A percentile compares a stretch with the other conserved stretches of the same genome.
Evolutionary conservation across 345 rosid species (phyloP).

Genomic region (Eucalyptus tenuipes): DNA sequence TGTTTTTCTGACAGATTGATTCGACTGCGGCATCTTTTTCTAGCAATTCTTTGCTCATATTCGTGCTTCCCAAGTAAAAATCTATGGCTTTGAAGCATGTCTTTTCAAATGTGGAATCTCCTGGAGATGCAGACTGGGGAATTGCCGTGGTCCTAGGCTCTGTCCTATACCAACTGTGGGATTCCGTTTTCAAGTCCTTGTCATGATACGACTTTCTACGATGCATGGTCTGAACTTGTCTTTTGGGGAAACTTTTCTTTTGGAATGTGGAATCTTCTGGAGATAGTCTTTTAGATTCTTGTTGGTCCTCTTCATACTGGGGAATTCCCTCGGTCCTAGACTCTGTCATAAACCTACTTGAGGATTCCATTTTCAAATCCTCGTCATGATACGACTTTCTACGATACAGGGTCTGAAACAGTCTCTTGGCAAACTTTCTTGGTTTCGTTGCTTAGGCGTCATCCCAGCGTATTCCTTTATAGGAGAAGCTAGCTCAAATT

Average conservation of each 20-base stretch:
- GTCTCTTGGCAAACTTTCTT: not conserved
- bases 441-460: not conserved
- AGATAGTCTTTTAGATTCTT: not conserved
- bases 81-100: not conserved
- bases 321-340: not conserved
- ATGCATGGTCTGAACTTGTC: not conserved
- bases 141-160: not conserved
- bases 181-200: not conserved
- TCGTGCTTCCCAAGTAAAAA: not conserved
- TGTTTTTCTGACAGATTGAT: not conserved
- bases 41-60: not conserved
- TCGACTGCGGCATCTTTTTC: not conserved
- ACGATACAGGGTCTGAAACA: not conserved
- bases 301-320: not conserved
- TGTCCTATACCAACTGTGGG: not conserved
- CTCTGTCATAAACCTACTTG: not conserved
- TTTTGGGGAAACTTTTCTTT: not conserved
- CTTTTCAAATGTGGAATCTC: not conserved
- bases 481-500: not conserved
- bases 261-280: not conserved
- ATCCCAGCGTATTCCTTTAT: not conserved
- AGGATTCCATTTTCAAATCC: not conserved
- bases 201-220: not conserved
- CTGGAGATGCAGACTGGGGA: not conserved
- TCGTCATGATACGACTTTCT: not conserved